phyloP scores from a whole-genome alignment of 441 rosid species.

The Euphorbia celastroides region DNA sequence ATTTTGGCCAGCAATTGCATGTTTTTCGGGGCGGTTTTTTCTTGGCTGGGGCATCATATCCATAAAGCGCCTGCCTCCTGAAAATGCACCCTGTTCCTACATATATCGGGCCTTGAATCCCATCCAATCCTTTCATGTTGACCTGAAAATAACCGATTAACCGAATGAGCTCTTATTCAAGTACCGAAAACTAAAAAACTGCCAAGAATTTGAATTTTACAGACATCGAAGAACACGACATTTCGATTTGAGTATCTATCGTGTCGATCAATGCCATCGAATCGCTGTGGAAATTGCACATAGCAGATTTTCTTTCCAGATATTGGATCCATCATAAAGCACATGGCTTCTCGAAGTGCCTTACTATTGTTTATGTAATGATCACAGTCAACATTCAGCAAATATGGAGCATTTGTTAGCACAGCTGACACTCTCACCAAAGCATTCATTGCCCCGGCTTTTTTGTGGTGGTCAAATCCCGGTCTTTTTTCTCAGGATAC shows the following conservation, averaged over 20 bases:
- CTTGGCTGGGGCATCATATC: conserved; percentile 79
- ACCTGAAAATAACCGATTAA: too few relatives aligned
- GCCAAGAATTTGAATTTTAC: conserved; percentile 22
- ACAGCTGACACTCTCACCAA: conserved; percentile 95
- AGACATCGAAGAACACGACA: conserved; percentile 92
- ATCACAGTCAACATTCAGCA: conserved; percentile 95
- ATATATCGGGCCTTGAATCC: conserved; percentile 97
- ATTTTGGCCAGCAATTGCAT: conserved; percentile 93
- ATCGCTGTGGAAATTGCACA: conserved; percentile 96
- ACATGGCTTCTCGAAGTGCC: conserved; percentile 96
- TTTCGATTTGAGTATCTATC: conserved; percentile 94
- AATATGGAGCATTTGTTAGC: conserved; percentile 83
- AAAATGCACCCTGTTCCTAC: conserved; percentile 99
- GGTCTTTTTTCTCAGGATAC: conserved; percentile 99
- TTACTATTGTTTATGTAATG: conserved; percentile 93
- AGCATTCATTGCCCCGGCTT: conserved; percentile 98
- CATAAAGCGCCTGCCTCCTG: too few relatives aligned
- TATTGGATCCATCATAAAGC: conserved; percentile 96
- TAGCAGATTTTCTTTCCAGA: conserved; percentile 89
- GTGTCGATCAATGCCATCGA: conserved; percentile 85
- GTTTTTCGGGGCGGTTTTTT: conserved; percentile 78
- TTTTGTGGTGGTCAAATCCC: conserved; percentile 95
- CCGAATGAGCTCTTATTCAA: too few relatives aligned
- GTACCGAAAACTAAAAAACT: not conserved
- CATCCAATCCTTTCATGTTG: conserved; percentile 98